These are phyloP conservation scores for Pestalotiopsis sp. DNA, from an alignment of 2,329 filamentous ascomycete genomes.

Conservation along the genomic window DNA sequence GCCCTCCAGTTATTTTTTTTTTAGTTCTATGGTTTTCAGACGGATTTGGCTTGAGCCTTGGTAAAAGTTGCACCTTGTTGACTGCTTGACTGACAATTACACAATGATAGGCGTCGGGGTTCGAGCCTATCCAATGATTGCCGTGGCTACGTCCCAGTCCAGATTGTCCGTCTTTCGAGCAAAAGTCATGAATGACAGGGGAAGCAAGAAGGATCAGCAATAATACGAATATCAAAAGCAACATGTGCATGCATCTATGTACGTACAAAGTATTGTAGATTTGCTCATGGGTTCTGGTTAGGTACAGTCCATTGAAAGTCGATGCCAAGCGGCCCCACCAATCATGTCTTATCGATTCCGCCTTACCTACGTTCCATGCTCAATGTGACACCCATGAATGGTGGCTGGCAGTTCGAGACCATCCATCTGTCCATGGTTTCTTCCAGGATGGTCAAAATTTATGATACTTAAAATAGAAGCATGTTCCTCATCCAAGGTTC, in stretches of 20 bases:
- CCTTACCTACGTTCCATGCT: not conserved
- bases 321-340: not conserved
- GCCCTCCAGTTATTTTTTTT: not conserved
- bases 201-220: no score
- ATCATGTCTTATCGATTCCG: slow-evolving; percentile 10
- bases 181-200: no score
- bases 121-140: no score
- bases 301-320: not conserved
- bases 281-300: not conserved
- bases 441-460: not conserved
- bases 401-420: not conserved
- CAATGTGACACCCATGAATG: not conserved
- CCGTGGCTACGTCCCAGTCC: no score
- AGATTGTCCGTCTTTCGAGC: no score
- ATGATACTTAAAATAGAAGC: not conserved
- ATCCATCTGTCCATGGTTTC: not conserved
- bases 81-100: no score
- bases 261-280: not conserved
- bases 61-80: no score
- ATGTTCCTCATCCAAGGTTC: not conserved
- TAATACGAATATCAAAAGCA: no score
- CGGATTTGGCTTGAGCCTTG: no score
- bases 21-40: no score
- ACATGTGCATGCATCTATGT: not conserved
- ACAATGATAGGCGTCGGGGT: no score